phyloP scores from a whole-genome alignment of 345 rosid genomes.

The Cardamine chenopodiifolia region DNA sequence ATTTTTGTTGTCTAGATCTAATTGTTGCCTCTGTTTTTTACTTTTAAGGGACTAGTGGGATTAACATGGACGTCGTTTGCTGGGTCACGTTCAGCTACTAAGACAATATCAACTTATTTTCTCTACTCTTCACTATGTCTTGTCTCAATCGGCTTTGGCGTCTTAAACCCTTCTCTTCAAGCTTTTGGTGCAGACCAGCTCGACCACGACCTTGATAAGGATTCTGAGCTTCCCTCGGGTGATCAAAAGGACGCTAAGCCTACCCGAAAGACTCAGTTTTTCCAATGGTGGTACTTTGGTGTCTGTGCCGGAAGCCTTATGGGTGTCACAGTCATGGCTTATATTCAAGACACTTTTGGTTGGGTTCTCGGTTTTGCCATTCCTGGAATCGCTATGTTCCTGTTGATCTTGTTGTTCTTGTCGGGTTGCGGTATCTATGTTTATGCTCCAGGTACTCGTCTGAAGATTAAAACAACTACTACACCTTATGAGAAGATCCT shows the following conservation, averaged over 20 bases:
- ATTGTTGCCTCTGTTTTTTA: background rate
- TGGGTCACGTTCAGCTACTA: conserved; percentile 54
- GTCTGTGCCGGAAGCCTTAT: conserved; percentile 80
- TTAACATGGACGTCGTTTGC: conserved; percentile 81
- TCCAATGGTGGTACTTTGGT: conserved; percentile 93
- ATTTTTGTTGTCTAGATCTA: background rate
- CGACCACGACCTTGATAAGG: conserved; percentile 47
- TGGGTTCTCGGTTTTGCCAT: conserved; percentile 93
- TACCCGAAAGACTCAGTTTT: conserved; percentile 61
- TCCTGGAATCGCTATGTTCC: conserved; percentile 66
- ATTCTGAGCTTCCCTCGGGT: conserved; percentile 44
- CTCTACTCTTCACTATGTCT: conserved; percentile 72
- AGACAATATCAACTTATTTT: conserved; percentile 53
- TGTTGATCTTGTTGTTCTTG: conserved; percentile 52
- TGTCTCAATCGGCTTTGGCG: conserved; percentile 84
- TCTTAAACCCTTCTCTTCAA: conserved; percentile 84
- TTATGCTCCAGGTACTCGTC: conserved; percentile 35
- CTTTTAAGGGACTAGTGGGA: conserved; percentile 73
- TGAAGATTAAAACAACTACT: conserved; percentile 13
- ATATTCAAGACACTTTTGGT: conserved; percentile 83
- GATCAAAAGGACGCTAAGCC: conserved; percentile 51
- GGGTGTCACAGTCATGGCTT: conserved; percentile 87
- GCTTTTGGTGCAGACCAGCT: conserved; percentile 95
- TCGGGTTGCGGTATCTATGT: conserved; percentile 61
- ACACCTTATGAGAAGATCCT: conserved; percentile 41